Percentiles rank a stretch among this genome's conserved stretches.
Conservation (phyloP, 2,329 filamentous ascomycete species). For the Pestalotiopsis fici region DNA sequence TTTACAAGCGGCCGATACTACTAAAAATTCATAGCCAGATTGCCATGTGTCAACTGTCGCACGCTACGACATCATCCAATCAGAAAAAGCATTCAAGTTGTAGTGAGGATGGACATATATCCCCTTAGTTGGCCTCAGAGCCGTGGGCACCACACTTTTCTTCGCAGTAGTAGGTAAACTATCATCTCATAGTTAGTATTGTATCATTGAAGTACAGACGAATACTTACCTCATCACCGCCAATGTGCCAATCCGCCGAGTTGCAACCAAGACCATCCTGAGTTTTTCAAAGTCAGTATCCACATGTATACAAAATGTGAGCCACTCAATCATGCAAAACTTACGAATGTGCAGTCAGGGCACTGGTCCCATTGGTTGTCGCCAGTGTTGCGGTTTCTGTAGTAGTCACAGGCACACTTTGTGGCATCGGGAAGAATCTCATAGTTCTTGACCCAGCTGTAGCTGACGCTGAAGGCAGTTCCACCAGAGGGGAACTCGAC, state of each 20-base stretch:
- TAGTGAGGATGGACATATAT: background rate
- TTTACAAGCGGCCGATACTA: no score
- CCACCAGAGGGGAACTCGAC: background rate
- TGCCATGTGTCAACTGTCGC: no score
- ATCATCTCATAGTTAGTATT: background rate
- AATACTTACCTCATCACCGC: background rate
- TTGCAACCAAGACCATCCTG: constrained; percentile 4
- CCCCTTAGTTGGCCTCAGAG: background rate
- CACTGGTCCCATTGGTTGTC: constrained; percentile 2
- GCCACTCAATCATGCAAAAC: background rate
- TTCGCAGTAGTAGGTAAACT: constrained; percentile 1
- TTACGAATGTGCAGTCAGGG: constrained; percentile 2
- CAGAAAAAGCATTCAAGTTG: background rate
- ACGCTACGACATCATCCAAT: background rate
- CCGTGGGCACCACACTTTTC: constrained; percentile 1
- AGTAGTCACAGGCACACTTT: constrained; percentile 1
- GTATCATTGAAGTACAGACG: background rate
- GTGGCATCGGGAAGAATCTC: constrained; percentile 2
- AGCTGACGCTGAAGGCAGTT: background rate
- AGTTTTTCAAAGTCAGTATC: background rate
- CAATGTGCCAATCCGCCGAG: background rate
- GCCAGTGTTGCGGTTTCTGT: background rate
- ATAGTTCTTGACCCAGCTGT: constrained; percentile 3
- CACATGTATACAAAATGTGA: background rate
- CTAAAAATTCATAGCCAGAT: no score